Conservation (phyloP, 768 basidiomycete species). For the Kwoniella europaea region DNA sequence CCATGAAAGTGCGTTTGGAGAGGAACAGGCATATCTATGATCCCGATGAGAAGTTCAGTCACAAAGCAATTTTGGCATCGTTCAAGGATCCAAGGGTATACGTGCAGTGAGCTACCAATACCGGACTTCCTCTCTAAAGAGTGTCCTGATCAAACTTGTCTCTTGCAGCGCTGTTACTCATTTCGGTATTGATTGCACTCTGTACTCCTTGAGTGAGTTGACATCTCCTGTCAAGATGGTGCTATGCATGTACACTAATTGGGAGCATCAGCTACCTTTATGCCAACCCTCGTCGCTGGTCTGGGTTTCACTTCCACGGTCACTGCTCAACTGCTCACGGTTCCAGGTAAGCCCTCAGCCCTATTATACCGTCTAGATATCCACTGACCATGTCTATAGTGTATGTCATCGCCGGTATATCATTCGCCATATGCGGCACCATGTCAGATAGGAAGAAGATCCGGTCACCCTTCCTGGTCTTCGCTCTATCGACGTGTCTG, state of each 20-base stretch:
- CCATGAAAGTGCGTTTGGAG: conserved; percentile 27
- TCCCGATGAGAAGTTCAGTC: conserved; percentile 38
- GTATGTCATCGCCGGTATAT: conserved; percentile 28
- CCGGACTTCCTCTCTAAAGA: neutral
- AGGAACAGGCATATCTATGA: conserved; percentile 37
- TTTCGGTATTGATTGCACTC: conserved; percentile 36
- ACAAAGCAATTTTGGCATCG: conserved; percentile 28
- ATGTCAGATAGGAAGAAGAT: conserved; percentile 24
- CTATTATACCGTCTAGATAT: conserved; percentile 18
- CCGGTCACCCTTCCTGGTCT: conserved; percentile 22
- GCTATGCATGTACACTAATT: neutral
- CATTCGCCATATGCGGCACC: conserved; percentile 1
- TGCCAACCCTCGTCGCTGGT: conserved; percentile 41
- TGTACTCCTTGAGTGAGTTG: conserved; percentile 30
- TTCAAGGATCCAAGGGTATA: conserved; percentile 33
- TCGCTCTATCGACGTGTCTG: conserved; percentile 4
- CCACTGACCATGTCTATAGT: conserved; percentile 27
- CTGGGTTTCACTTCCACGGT: conserved; percentile 36
- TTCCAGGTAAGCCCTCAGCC: conserved; percentile 31
- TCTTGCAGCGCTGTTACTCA: conserved; percentile 30
- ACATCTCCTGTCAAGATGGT: neutral
- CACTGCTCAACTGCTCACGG: conserved; percentile 43
- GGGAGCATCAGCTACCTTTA: conserved; percentile 15
- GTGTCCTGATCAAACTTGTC: conserved; percentile 1
- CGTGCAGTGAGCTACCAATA: conserved; percentile 10